Percentiles rank a stretch among this genome's conserved stretches.
phyloP scores from a whole-genome alignment of 306 rosid genomes.

The Castanospermum australe region DNA sequence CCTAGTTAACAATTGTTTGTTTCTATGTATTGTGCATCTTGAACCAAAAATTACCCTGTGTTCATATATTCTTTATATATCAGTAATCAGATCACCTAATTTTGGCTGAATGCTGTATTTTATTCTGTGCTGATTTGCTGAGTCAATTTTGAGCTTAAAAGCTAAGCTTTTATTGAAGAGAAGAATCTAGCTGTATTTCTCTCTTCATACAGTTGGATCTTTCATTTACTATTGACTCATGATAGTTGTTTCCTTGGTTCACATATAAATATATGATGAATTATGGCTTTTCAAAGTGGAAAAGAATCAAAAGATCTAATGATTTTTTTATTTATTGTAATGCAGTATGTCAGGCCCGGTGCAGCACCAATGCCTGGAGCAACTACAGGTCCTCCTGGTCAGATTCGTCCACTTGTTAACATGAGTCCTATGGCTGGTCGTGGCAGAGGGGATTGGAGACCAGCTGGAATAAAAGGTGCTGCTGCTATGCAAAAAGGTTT shows the following conservation, averaged over 20 bases:
- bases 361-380: constrained; percentile 79
- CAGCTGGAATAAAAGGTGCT: constrained; percentile 65
- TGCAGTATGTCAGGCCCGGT: constrained; percentile 97
- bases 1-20: not conserved
- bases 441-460: constrained; percentile 99
- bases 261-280: constrained; percentile 8
- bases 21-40: not conserved
- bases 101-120: not conserved
- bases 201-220: not conserved
- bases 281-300: not conserved
- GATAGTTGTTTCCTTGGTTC: constrained; percentile 14
- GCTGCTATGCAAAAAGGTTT: constrained; percentile 73
- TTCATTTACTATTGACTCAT: constrained; percentile 1
- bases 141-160: not conserved
- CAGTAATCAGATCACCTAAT: not conserved
- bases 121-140: not conserved
- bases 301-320: constrained; percentile 19
- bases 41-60: not conserved
- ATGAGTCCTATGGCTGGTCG: constrained; percentile 91
- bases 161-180: not conserved
- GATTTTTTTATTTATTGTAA: constrained; percentile 9
- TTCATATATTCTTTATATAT: not conserved
- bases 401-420: constrained; percentile 77
- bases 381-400: constrained; percentile 69
- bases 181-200: not conserved